phyloP scores from a whole-genome alignment of 2,329 filamentous ascomycete species.

The Hirsutella minnesotensis region DNA sequence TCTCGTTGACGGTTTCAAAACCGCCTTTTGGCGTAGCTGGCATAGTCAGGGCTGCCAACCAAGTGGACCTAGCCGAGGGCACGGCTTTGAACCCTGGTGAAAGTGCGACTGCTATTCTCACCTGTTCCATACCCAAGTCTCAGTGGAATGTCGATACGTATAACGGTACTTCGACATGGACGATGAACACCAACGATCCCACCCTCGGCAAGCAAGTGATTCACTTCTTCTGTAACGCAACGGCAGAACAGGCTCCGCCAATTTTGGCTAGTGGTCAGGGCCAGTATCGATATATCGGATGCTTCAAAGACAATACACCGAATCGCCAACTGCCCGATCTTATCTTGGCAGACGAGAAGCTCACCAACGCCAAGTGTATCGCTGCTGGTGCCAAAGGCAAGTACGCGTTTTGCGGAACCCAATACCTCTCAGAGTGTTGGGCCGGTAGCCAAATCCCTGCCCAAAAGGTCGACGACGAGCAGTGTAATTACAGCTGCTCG shows the following conservation, averaged over 20 bases:
- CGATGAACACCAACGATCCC: slow-evolving; percentile 44
- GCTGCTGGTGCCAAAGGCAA: slow-evolving; percentile 24
- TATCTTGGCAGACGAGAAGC: slow-evolving; percentile 26
- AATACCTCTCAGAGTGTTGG: slow-evolving; percentile 44
- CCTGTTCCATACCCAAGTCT: slow-evolving; percentile 42
- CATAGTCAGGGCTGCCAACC: slow-evolving; percentile 41
- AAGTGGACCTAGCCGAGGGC: slow-evolving; percentile 46
- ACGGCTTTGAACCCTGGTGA: slow-evolving; percentile 35
- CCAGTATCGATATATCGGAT: slow-evolving; percentile 40
- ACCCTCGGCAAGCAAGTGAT: slow-evolving; percentile 38
- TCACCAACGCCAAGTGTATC: slow-evolving; percentile 34
- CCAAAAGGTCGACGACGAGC: slow-evolving; percentile 26
- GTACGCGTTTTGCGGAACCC: slow-evolving; percentile 31
- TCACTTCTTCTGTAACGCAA: slow-evolving; percentile 37
- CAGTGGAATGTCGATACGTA: slow-evolving; percentile 45
- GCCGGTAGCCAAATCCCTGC: slow-evolving; percentile 35
- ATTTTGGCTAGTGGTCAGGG: slow-evolving; percentile 29
- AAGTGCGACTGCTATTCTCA: slow-evolving; percentile 38
- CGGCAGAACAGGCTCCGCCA: slow-evolving; percentile 40
- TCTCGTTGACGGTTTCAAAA: slow-evolving; percentile 48
- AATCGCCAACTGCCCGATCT: slow-evolving; percentile 35
- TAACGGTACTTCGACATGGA: slow-evolving; percentile 37
- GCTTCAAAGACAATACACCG: slow-evolving; percentile 44
- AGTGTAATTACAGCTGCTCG: slow-evolving; percentile 40
- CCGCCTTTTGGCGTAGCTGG: slow-evolving; percentile 44